These are phyloP conservation scores for Kondoa malvinella DNA, from an alignment of 768 basidiomycete genomes.

Conservation along the genomic window DNA sequence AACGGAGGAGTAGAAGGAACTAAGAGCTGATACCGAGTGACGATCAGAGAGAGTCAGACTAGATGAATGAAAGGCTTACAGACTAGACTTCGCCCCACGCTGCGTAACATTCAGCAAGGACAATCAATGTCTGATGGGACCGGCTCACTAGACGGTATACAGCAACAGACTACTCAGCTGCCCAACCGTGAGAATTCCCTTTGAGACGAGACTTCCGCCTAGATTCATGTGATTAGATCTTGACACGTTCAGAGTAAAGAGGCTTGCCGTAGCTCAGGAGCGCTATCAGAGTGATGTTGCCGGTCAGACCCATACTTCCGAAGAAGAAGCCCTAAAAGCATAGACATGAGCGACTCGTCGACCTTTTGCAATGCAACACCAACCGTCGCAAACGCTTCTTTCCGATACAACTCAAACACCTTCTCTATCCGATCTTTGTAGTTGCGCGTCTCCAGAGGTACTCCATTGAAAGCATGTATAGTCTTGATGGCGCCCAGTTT, in stretches of 20 bases:
- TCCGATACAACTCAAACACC: slow-evolving; percentile 59
- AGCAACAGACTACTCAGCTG: slow-evolving; percentile 60
- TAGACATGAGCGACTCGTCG: no score
- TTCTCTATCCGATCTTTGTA: slow-evolving; percentile 47
- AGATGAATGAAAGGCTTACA: slow-evolving; percentile 12
- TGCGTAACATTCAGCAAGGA: neutral
- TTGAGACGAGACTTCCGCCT: slow-evolving; percentile 71
- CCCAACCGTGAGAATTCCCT: slow-evolving; percentile 74
- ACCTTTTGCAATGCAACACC: no score
- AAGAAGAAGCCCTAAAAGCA: slow-evolving; percentile 78
- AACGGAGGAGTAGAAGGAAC: slow-evolving; percentile 48
- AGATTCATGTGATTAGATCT: neutral
- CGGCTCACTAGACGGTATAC: slow-evolving; percentile 77
- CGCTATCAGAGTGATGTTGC: slow-evolving; percentile 75
- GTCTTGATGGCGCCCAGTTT: slow-evolving; percentile 71
- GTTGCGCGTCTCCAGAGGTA: slow-evolving; percentile 54
- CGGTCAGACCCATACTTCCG: slow-evolving; percentile 38
- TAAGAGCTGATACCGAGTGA: slow-evolving; percentile 27
- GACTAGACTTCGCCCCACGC: neutral
- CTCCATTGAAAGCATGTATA: slow-evolving; percentile 78
- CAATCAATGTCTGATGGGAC: slow-evolving; percentile 64
- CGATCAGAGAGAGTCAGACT: neutral
- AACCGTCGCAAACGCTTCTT: slow-evolving; percentile 65
- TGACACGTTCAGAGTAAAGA: neutral
- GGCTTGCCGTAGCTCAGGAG: slow-evolving; percentile 62